Base-by-base conservation (phyloP, 768 basidiomycete genomes). In the Coprinopsis cinerea region DNA sequence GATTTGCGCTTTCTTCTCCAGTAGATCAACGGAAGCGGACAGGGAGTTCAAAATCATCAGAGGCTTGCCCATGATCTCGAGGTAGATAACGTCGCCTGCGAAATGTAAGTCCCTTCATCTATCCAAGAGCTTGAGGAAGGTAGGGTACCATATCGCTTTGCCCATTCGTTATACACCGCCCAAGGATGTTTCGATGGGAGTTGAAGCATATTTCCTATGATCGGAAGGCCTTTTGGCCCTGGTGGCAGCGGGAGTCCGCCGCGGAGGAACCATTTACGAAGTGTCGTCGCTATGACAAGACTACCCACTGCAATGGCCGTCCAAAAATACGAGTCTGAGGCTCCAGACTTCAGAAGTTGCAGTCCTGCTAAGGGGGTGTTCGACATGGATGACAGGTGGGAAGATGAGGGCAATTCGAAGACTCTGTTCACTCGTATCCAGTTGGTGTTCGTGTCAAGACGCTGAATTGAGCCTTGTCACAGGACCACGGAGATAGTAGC, bases 1-100 rank as follows among this genome's bases (percentile, higher is more conserved):
- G n/a, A 68, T 68, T 6, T 65, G 45, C 0, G 71, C 70, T 27
- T 67, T 58, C 53, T 70, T 75, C 23, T 71, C 69, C 18, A 76
- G 63, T 0, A 76, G 60, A 1, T 76, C 74, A 6, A 55, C 60
- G 1, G 67, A 71, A 2, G 60, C 61, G 36, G 67, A 55, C 22
- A 61, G 56, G 10, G 64, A 64, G 43, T 71, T 70, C 26, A 76
- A 27, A 4, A 75, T 55, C 20, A 76, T 55, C 17, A 74, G 53
- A 26, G 61, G 55, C 6, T 57, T 56, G 2, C 71, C 68, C 11
- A 63, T 51, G 7, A 59, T 59, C 22, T 61, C 52, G 23, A 67
- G 17, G 49, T 66, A 62, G 4, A 70, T 41, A 2, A 69, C 53
- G 26, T 64, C 64, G n/a, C 59, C 68, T 70, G 25, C 4, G 5